These are phyloP conservation scores for Seiridium cupressi DNA, from an alignment of 2,329 filamentous ascomycete genomes.

Conservation along the genomic window DNA sequence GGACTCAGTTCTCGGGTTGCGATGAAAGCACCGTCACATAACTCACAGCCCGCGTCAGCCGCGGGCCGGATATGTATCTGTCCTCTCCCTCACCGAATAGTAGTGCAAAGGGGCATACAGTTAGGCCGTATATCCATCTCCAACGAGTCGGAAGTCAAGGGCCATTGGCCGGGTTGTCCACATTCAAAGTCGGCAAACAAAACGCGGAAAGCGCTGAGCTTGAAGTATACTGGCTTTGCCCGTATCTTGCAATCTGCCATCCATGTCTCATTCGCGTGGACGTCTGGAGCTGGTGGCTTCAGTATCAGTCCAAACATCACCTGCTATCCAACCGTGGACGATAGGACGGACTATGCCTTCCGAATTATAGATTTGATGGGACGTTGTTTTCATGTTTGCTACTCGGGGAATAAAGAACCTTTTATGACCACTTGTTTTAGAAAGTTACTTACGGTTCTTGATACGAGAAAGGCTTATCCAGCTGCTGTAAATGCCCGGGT, in stretches of 20 bases:
- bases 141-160: background rate
- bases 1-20: background rate
- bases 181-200: background rate
- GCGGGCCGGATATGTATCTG: constrained; percentile 2
- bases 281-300: constrained; percentile 9
- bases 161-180: constrained; percentile 9
- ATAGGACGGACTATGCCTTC: background rate
- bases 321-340: constrained; percentile 5
- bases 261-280: constrained; percentile 3
- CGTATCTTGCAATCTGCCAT: background rate
- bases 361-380: background rate
- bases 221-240: background rate
- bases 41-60: background rate
- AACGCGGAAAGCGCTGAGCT: background rate
- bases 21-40: background rate
- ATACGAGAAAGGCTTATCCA: constrained; percentile 3
- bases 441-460: background rate
- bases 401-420: background rate
- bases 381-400: background rate
- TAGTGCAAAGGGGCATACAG: background rate
- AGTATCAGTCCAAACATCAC: constrained; percentile 4
- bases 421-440: constrained; percentile 3
- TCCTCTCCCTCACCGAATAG: background rate
- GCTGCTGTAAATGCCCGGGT: background rate
- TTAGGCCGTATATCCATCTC: constrained; percentile 3